These are phyloP conservation scores for Ustilago crameri DNA, from an alignment of 1,284 basidiomycete species.

Conservation along the genomic window DNA sequence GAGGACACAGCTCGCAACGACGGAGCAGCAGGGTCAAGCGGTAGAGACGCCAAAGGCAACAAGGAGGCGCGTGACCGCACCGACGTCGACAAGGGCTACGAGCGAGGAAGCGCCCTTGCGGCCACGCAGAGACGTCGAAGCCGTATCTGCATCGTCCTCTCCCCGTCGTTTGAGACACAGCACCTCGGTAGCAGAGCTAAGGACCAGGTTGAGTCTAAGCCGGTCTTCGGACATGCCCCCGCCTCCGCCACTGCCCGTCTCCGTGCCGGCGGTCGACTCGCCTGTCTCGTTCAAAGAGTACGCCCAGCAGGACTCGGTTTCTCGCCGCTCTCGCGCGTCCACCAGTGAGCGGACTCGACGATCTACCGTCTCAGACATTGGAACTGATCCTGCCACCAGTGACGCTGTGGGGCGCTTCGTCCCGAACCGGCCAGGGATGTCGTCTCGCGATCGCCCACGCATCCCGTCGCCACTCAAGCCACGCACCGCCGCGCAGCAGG, in stretches of 20 bases:
- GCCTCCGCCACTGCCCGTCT: conserved; percentile 10
- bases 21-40: not conserved
- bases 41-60: conserved; percentile 24
- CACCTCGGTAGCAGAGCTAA: conserved; percentile 24
- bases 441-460: conserved; percentile 38
- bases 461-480: conserved; percentile 45
- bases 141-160: not conserved
- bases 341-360: conserved; percentile 7
- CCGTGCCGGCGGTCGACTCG: conserved; percentile 2
- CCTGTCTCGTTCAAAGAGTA: conserved; percentile 1
- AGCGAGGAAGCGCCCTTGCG: conserved; percentile 33
- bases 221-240: conserved; percentile 5
- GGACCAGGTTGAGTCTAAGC: conserved; percentile 13
- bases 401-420: conserved; percentile 9
- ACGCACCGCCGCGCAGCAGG: conserved; percentile 22
- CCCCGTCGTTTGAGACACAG: conserved; percentile 28
- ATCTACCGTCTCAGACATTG: conserved; percentile 33
- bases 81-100: conserved; percentile 22
- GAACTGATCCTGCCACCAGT: not conserved
- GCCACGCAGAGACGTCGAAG: conserved; percentile 4
- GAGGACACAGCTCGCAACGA: not conserved
- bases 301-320: not conserved
- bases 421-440: conserved; percentile 32
- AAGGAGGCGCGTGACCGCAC: conserved; percentile 7
- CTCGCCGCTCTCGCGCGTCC: not conserved